Evolutionary conservation across 2,329 filamentous ascomycete species (phyloP).

Genomic region (Colletotrichum caudatum): DNA sequence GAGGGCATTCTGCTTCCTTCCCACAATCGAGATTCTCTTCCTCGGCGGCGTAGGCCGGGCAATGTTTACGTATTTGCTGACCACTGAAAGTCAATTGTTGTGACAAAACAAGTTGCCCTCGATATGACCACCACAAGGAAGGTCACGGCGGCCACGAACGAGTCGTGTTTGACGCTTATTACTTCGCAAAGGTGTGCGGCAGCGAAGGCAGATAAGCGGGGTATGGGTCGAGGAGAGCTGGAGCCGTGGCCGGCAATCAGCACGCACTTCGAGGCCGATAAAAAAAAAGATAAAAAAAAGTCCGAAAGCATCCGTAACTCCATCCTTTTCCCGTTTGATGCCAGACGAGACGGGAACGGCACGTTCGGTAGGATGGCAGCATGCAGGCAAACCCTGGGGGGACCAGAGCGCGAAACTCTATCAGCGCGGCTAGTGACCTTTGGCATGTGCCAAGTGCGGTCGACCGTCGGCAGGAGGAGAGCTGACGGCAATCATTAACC

Average conservation of each 20-base stretch:
- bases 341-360: slow-evolving; percentile 37
- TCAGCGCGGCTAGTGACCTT: slow-evolving; percentile 33
- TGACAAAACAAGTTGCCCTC: neutral
- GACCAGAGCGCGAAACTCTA: slow-evolving; percentile 31
- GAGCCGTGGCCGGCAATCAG: slow-evolving; percentile 5
- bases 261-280: neutral
- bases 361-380: slow-evolving; percentile 29
- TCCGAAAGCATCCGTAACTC: slow-evolving; percentile 32
- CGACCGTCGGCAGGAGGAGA: neutral
- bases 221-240: slow-evolving; percentile 6
- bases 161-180: slow-evolving; percentile 19
- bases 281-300: slow-evolving; percentile 3
- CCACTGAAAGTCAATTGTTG: neutral
- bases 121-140: slow-evolving; percentile 6
- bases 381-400: slow-evolving; percentile 33
- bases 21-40: neutral
- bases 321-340: slow-evolving; percentile 18
- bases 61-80: neutral
- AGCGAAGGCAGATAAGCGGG: slow-evolving; percentile 37
- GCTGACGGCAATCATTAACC: slow-evolving; percentile 26
- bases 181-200: slow-evolving; percentile 13
- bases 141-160: slow-evolving; percentile 26
- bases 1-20: neutral
- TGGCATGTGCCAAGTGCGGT: slow-evolving; percentile 13
- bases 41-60: neutral